These are phyloP conservation scores for Dittrichia graveolens DNA, from an alignment of 129 eudicot species.

Conservation along the genomic window DNA sequence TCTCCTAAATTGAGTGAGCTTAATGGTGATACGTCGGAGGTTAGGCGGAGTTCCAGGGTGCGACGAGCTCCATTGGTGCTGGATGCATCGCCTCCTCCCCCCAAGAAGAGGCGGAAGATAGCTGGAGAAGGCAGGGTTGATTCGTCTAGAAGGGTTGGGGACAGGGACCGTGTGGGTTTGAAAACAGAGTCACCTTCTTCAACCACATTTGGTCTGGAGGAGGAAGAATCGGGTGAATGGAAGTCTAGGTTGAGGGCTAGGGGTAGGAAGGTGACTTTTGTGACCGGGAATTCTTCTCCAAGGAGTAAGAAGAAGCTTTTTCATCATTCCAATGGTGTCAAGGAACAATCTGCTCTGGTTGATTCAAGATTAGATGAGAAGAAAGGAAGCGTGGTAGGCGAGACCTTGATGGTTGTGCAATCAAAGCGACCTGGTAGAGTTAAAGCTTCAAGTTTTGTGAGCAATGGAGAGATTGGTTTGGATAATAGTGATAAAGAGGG, in stretches of 20 bases:
- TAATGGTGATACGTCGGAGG: conserved; percentile 54
- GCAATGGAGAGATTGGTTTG: conserved; percentile 46
- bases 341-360: conserved; percentile 38
- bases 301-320: conserved; percentile 77
- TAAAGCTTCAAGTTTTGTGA: conserved; percentile 46
- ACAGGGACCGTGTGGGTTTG: conserved; percentile 29
- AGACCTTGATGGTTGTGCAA: conserved; percentile 46
- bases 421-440: conserved; percentile 52
- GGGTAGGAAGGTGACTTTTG: conserved; percentile 36
- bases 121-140: conserved; percentile 31
- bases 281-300: conserved; percentile 37
- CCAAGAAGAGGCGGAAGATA: conserved; percentile 62
- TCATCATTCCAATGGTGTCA: conserved; percentile 40
- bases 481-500: conserved; percentile 37
- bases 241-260: conserved; percentile 71
- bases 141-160: conserved; percentile 31
- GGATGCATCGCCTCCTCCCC: conserved; percentile 79
- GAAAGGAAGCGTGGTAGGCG: conserved; percentile 41
- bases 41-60: conserved; percentile 79
- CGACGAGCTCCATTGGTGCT: conserved; percentile 71
- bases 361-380: conserved; percentile 34
- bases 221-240: conserved; percentile 60
- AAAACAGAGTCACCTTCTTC: conserved; percentile 41
- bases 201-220: conserved; percentile 47
- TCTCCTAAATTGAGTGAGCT: conserved; percentile 40